Evolutionary conservation across 2,329 filamentous ascomycete species (phyloP), one percentile per base, ranked within the genome.

Genomic region (Alternaria triticimaculans): DNA sequence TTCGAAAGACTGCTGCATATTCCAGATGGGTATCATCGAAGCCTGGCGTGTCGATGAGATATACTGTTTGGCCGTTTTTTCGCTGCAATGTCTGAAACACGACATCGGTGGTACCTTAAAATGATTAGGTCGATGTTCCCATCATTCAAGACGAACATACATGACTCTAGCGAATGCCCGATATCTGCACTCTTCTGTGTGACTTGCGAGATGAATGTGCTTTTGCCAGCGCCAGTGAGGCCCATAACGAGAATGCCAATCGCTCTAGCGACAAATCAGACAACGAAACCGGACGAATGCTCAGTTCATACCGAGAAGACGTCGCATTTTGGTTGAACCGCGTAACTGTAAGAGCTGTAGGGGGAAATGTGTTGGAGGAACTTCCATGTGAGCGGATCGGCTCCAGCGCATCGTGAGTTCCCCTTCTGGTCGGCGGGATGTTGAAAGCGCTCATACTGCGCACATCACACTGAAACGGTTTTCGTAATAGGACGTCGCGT

Each of bases 1-100:
- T 70, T 20, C 73, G 58, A 1, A 85, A 76, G 1, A 85, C 77
- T 28, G 83, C 80, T 8, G 77, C 76, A 51, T 85, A 82, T 7
- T 76, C 78, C 20, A 79, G 68, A 49, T 75, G 69, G 0, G 82
- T 84, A 58, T 85, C 83, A 28, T 83, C 79, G 64, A 86, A 85
- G 1, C 84, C 84, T 0, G 84, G 83, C 0, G 83, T 85, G 64
- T 85, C 84, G 62, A 85, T 77, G 14, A 84, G 70, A 30, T 49
- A 63, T 14, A 60, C 44, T 25, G 44, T 28, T 7, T 56, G 26
- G 18, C 21, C 30, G 14, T 43, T 49, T 3, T 21, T 44, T 28
- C 57, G 41, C 3, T 28, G 33, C 5, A 64, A 59, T 3, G n/a
- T 14, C 26, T 62, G 66, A 2, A 20, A 45, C 4, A 43, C 30